Conservation (phyloP, 805 yeast species). For the Starmerella etchellsii region DNA sequence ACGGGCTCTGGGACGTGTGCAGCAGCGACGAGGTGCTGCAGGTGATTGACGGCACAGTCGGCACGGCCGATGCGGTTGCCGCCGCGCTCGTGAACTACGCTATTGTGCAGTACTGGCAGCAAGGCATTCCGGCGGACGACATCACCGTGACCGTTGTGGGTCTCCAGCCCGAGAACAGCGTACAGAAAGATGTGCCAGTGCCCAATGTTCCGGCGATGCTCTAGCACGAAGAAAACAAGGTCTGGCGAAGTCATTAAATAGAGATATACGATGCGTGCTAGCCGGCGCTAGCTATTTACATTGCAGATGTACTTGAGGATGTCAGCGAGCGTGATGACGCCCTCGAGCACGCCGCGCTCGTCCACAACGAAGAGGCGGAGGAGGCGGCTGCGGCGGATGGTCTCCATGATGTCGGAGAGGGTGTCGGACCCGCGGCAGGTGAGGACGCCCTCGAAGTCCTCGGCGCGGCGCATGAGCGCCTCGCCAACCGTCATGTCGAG, state of each 20-base stretch:
- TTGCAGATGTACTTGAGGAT: slow-evolving; percentile 52
- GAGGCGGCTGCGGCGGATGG: slow-evolving; percentile 77
- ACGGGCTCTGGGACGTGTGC: slow-evolving; percentile 82
- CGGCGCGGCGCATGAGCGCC: slow-evolving; percentile 83
- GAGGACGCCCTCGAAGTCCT: slow-evolving; percentile 94
- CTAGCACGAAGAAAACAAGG: too few species aligned
- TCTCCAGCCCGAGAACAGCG: not conserved
- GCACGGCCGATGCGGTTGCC: slow-evolving; percentile 10
- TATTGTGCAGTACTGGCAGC: slow-evolving; percentile 2
- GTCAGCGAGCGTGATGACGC: slow-evolving; percentile 84
- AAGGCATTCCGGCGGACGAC: slow-evolving; percentile 13
- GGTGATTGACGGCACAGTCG: slow-evolving; percentile 36
- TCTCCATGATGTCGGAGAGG: slow-evolving; percentile 79
- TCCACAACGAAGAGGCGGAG: slow-evolving; percentile 90
- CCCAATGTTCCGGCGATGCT: too few species aligned
- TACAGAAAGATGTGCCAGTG: too few species aligned
- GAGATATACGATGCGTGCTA: too few species aligned
- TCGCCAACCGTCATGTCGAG: slow-evolving; percentile 86
- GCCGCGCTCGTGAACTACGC: slow-evolving; percentile 13
- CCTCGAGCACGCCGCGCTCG: slow-evolving; percentile 58
- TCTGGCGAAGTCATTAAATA: too few species aligned
- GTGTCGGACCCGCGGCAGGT: slow-evolving; percentile 85
- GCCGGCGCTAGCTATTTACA: too few species aligned
- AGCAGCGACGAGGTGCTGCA: slow-evolving; percentile 51
- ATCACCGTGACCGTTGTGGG: slow-evolving; percentile 17